Percentiles rank a stretch among this genome's conserved stretches.
Conservation (phyloP, 2,329 filamentous ascomycete species). For the Hymenoscyphus linearis region DNA sequence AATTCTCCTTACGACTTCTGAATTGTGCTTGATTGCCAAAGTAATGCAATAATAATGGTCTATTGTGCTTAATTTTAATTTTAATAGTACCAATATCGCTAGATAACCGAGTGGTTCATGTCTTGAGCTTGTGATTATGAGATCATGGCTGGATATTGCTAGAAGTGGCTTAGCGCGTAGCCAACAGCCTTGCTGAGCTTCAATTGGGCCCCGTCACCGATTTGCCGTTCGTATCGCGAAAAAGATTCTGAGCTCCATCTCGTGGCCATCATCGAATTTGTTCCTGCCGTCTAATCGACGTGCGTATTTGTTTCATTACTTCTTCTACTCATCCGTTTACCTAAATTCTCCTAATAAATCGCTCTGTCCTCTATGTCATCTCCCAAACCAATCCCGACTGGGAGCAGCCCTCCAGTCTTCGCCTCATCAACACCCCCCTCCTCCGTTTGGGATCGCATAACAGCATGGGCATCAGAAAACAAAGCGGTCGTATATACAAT, state of each 20-base stretch:
- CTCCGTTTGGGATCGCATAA: conserved; percentile 72
- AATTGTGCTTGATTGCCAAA: background rate
- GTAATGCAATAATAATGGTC: background rate
- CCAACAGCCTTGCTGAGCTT: background rate
- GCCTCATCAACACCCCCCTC: conserved; percentile 30
- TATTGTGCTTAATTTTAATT: too few relatives aligned
- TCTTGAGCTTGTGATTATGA: background rate
- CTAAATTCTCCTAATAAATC: conserved; percentile 22
- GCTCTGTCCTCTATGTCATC: conserved; percentile 27
- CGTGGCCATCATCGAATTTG: conserved; percentile 15
- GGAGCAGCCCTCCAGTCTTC: conserved; percentile 28
- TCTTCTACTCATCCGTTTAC: conserved; percentile 11
- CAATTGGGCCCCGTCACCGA: background rate
- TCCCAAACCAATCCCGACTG: conserved; percentile 24
- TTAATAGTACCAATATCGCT: too few relatives aligned
- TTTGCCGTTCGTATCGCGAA: conserved; percentile 11
- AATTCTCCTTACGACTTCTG: background rate
- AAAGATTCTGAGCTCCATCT: conserved; percentile 15
- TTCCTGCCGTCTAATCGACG: conserved; percentile 18
- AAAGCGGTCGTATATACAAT: conserved; percentile 95
- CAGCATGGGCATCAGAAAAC: conserved; percentile 90
- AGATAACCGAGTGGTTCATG: background rate
- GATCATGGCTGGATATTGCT: background rate
- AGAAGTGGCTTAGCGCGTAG: background rate
- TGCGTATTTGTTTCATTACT: conserved; percentile 16